Conservation (phyloP, 2,329 filamentous ascomycete species). For the Nigrograna mackinnonii region DNA sequence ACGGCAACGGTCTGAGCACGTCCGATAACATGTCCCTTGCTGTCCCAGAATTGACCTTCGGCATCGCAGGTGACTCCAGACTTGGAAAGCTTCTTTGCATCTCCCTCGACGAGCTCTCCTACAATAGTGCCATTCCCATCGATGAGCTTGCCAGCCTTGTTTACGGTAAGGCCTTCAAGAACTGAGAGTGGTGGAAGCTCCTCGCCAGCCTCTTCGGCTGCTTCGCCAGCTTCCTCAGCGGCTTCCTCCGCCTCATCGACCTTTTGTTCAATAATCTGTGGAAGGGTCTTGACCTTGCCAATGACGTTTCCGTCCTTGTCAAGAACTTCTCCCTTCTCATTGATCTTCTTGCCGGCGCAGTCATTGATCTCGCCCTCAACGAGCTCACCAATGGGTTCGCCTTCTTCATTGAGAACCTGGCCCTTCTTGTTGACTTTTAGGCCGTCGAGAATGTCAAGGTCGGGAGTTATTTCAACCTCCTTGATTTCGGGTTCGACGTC, state of each 20-base stretch:
- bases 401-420: slow-evolving; percentile 55
- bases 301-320: slow-evolving; percentile 67
- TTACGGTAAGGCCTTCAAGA: slow-evolving; percentile 53
- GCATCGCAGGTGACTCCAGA: slow-evolving; percentile 48
- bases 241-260: slow-evolving; percentile 36
- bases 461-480: slow-evolving; percentile 44
- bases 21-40: slow-evolving; percentile 56
- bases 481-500: slow-evolving; percentile 49
- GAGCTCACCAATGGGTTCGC: slow-evolving; percentile 58
- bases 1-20: slow-evolving; percentile 51
- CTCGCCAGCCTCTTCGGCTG: slow-evolving; percentile 31
- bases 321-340: slow-evolving; percentile 66
- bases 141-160: slow-evolving; percentile 56
- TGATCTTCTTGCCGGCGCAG: slow-evolving; percentile 68
- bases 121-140: slow-evolving; percentile 50
- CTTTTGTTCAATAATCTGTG: slow-evolving; percentile 43
- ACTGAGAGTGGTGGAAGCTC: slow-evolving; percentile 52
- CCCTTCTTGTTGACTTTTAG: slow-evolving; percentile 64
- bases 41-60: slow-evolving; percentile 58
- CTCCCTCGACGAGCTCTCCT: slow-evolving; percentile 54
- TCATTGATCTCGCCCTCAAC: slow-evolving; percentile 62
- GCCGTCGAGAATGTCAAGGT: slow-evolving; percentile 53
- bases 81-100: slow-evolving; percentile 58
- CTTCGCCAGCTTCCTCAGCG: slow-evolving; percentile 35
- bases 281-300: slow-evolving; percentile 61